Evolutionary conservation across 768 basidiomycete species (phyloP), one percentile per base, ranked within the genome.

Genomic region (Lactarius psammicola): DNA sequence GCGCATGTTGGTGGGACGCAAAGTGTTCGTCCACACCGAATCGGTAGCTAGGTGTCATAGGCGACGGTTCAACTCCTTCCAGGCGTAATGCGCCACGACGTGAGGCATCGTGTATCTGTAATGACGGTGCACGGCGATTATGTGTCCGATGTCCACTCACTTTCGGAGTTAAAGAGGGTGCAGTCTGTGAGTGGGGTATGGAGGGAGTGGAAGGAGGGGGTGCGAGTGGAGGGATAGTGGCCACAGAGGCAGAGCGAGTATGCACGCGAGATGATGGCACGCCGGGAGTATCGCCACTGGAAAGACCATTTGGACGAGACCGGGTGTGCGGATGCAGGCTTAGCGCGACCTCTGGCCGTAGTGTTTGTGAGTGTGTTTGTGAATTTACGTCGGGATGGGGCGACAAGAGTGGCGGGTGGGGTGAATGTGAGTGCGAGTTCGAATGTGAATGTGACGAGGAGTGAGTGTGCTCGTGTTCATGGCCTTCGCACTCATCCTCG

Each of bases 41-140:
- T 56, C 78, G 80, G 74, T 90, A 89, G 66, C 69, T 84, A 0
- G 88, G 89, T 1, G 89, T 90, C 28, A 89, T 75, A 0, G 88
- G 89, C 0, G 87, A 85, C 56, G 74, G 72, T 26, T 72, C 65
- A 18, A 64, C 66, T 71, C 74, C 67, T 7, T 58, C 54, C 55
- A 59, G 67, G 31, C 10, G 53, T 20, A 59, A 38, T 20, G 28
- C 49, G 28, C 58, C 66, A 28, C 33, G 64, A 33, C 49, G 60
- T 28, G 38, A 10, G 8, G 46, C 67, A 11, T 46, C 56, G n/a
- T 67, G 59, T 34, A 68, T n/a, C n/a, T 66, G 67, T 34, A 68
- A 56, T 28, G 67, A 68, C 2, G 67, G 67, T n/a, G 67, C 67
- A 26, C 64, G 65, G 42, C 60, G 67, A n/a, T 20, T 67, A 31